A percentile compares a stretch with the other conserved stretches of the same genome.
Evolutionary conservation across 352 stramenopile species (phyloP).

Genomic region (Phytophthora citricola): DNA sequence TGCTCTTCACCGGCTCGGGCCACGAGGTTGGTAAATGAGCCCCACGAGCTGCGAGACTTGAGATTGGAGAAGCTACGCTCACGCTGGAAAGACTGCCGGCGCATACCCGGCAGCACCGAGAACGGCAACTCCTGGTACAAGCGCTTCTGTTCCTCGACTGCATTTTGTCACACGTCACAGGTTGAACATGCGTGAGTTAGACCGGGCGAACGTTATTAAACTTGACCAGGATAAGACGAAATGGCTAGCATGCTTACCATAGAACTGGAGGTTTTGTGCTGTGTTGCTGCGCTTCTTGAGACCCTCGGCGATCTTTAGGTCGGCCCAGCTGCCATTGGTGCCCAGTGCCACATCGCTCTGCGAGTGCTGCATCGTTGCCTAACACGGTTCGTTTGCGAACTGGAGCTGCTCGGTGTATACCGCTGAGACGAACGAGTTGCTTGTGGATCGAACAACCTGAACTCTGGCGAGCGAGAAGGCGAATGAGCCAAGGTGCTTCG

Average conservation of each 20-base stretch:
- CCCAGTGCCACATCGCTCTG: slow-evolving; percentile 74
- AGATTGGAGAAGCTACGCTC: slow-evolving; percentile 77
- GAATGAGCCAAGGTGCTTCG: slow-evolving; percentile 27
- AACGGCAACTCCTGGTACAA: slow-evolving; percentile 80
- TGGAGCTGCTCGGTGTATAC: neutral
- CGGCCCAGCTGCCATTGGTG: slow-evolving; percentile 69
- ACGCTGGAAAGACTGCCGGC: slow-evolving; percentile 73
- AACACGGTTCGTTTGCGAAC: neutral
- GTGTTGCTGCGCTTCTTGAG: slow-evolving; percentile 84
- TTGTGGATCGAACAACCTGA: neutral
- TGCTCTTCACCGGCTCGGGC: slow-evolving; percentile 75
- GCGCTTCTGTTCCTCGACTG: slow-evolving; percentile 77
- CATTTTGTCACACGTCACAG: slow-evolving; percentile 27
- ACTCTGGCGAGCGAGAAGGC: slow-evolving; percentile 23
- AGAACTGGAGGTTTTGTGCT: slow-evolving; percentile 81
- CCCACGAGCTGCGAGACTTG: slow-evolving; percentile 66
- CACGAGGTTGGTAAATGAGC: slow-evolving; percentile 62
- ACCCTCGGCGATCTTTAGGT: slow-evolving; percentile 71
- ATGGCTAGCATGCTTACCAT: slow-evolving; percentile 48
- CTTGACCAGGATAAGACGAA: slow-evolving; percentile 1
- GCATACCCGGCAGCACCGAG: slow-evolving; percentile 74
- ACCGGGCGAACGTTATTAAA: neutral
- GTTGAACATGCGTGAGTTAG: slow-evolving; percentile 9
- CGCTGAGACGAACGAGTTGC: neutral
- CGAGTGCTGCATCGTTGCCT: slow-evolving; percentile 67